Evolutionary conservation across 176 grass and related monocot genomes (phyloP), one percentile per base, ranked within the genome.

Genomic region (Zoysia japonica): DNA sequence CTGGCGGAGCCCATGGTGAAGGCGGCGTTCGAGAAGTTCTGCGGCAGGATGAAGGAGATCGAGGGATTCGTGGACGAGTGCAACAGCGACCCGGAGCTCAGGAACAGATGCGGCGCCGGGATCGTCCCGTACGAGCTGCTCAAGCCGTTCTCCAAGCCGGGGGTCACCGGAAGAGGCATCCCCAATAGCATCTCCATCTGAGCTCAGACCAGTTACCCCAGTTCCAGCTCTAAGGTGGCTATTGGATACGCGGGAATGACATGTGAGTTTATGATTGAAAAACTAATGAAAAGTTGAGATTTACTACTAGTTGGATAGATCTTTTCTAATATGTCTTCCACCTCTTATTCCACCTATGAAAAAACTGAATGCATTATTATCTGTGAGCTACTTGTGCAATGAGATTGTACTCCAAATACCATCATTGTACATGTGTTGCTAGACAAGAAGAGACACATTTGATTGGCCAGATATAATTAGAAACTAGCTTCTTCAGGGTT

Each of bases 131-230:
- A 98, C 66, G 87, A 94, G 92, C 92, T 98, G 70, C 82, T 98
- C 72, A 91, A 89, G 84, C 95, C 95, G 0, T 94, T 74, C 78
- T 98, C 95, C 28, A 61, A 74, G 46, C 89, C 95, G 3, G 95
- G 92, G 7, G 95, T 90, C 61, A 98, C 92, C 7, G 95, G 95
- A 35, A 91, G 87, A 54, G 95, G 95, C 36, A 85, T 98, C 61
- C 95, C 95, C 1, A 90, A 90, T 65, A 98, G 95, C 81, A 94
- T 98, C 67, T 94, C 89, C 67, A 98, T 98, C 79, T 94, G 85
- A 90, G 7, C 1, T 19, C 6, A 61, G 7, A 54, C 5, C 4
- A 7, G 62, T 5, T 1, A 28, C 7, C 3, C 19, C 13, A 15
- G 8, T 44, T 15, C 20, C 47, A 85, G 52, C 75, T 52, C 67